Conservation (phyloP, 768 basidiomycete species). For the Phaeotremella skinneri region DNA sequence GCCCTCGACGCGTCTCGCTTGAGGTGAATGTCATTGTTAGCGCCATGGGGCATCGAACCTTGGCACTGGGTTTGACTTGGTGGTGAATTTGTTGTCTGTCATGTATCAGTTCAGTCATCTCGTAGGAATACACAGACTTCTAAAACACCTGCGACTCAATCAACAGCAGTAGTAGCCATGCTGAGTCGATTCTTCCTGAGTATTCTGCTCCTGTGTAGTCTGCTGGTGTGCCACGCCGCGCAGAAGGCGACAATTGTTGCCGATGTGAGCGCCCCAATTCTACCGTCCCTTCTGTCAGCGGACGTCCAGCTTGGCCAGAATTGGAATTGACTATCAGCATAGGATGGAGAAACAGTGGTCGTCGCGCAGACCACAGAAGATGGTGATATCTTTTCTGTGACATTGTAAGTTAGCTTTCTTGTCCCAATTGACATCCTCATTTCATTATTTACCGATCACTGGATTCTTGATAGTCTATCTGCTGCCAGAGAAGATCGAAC, state of each 20-base stretch:
- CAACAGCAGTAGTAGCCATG: background rate
- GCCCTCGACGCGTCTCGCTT: no score
- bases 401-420: conserved; percentile 1
- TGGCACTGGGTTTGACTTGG: no score
- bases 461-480: no score
- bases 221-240: background rate
- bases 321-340: background rate
- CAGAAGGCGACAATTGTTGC: background rate
- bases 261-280: background rate
- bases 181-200: background rate
- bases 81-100: no score
- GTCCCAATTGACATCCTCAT: no score
- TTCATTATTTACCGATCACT: no score
- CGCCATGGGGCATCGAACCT: no score
- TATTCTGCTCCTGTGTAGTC: background rate
- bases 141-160: no score
- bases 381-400: background rate
- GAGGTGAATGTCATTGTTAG: no score
- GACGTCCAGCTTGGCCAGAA: background rate
- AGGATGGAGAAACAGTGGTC: conserved; percentile 3
- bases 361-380: background rate
- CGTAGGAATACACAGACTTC: no score
- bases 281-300: background rate
- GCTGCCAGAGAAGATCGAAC: no score
- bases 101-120: no score